Evolutionary conservation across 768 basidiomycete species (phyloP), one percentile per base, ranked within the genome.

Genomic region (Pisolithus orientalis): DNA sequence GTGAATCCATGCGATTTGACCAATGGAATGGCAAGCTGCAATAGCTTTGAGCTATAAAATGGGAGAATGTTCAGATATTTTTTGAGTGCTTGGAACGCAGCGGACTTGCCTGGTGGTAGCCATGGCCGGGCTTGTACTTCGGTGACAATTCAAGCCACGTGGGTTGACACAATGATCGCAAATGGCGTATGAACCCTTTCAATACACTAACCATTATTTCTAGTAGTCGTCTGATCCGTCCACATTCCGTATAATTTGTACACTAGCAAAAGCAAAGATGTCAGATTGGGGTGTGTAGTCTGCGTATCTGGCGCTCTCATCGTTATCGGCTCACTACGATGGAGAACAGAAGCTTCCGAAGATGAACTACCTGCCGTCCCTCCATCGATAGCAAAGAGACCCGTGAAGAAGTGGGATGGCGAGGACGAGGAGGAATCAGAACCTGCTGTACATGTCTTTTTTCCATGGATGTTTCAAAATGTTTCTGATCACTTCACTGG

Each of bases 391-490:
- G 49, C 53, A 34, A 62, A 55, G 28, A 53, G 52, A 42, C 61
- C 70, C 24, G 70, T 62, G 50, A 84, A 79, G 67, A 90, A 87
- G 70, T 96, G 89, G 85, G 87, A 85, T 55, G 94, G 89, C 44
- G 94, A 97, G 68, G 94, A 96, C 62, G 89, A 89, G 62, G 92
- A 94, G 0, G 84, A 84, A 11, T 80, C 84, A n/a, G 71, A 57
- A 2, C 88, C 87, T 39, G 88, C 83, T 49, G 92, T 94, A 63
- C 61, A 88, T 34, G 13, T 34, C 34, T 14, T 14, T 34, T 34
- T 14, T 5, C 13, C 34, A 13, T 34, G 32, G 32, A 11, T 10
- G 32, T 34, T 34, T 34, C 32, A 34, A 4, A 34, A 11, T 4
- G 34, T 14, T 14, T 46, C 46, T 28, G 24, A 51, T 13, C 9